Percentiles rank a stretch among this genome's conserved stretches.
Conservation (phyloP, 1,284 basidiomycete genomes). For the Heterobasidion irregulare region DNA sequence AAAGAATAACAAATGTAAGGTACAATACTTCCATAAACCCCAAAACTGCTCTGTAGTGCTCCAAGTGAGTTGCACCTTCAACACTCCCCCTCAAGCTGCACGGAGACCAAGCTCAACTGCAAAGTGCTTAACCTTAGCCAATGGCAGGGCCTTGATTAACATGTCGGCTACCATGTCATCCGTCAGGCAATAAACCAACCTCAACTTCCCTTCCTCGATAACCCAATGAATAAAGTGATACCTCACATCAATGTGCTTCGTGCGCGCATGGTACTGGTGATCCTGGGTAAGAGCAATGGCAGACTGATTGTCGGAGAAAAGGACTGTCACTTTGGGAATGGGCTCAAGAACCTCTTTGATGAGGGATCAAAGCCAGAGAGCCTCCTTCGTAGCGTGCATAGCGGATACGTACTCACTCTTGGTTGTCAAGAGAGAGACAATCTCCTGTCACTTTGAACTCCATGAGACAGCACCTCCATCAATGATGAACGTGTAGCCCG, state of each 20-base stretch:
- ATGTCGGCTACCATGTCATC: not conserved
- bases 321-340: not conserved
- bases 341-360: constrained; percentile 5
- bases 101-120: too few relatives aligned
- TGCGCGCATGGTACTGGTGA: not conserved
- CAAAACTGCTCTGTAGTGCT: too few relatives aligned
- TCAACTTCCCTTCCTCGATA: not conserved
- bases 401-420: constrained; percentile 23
- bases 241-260: constrained; percentile 2
- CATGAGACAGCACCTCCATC: constrained; percentile 12
- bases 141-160: not conserved
- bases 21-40: too few relatives aligned
- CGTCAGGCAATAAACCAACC: not conserved
- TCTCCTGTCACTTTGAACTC: constrained; percentile 15
- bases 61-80: too few relatives aligned
- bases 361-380: constrained; percentile 15
- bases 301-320: not conserved
- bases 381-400: constrained; percentile 12
- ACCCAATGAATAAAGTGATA: constrained; percentile 1
- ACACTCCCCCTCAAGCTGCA: too few relatives aligned
- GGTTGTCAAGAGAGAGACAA: constrained; percentile 15
- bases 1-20: too few relatives aligned
- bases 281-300: not conserved
- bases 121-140: not conserved
- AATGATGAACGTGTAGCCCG: constrained; percentile 13